These are phyloP conservation scores for Tuber melanosporum DNA, from an alignment of 495 filamentous ascomycete genomes.

Conservation along the genomic window DNA sequence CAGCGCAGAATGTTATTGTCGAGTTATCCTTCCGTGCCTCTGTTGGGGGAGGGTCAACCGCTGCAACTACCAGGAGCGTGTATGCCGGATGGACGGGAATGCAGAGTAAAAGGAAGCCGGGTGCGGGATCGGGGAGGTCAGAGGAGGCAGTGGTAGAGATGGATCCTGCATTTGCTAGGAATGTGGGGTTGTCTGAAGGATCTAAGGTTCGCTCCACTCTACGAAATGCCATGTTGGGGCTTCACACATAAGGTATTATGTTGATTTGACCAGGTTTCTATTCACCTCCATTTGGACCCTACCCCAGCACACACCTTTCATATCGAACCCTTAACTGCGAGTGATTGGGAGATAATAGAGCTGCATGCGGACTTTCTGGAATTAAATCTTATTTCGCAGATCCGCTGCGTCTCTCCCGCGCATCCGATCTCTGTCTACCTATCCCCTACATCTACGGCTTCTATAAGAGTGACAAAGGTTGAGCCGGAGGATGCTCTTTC, in stretches of 20 bases:
- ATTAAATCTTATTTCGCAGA: constrained; percentile 85
- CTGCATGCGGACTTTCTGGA: constrained; percentile 91
- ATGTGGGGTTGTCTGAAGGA: constrained; percentile 72
- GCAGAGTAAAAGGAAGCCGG: constrained; percentile 70
- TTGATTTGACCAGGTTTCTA: constrained; percentile 50
- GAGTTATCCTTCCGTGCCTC: constrained; percentile 63
- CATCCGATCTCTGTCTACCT: constrained; percentile 90
- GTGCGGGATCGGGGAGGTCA: constrained; percentile 21
- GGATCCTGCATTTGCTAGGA: constrained; percentile 79
- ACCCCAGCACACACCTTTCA: constrained; percentile 85
- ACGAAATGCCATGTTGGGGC: background rate
- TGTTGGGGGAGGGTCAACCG: constrained; percentile 62
- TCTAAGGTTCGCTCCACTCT: constrained; percentile 61
- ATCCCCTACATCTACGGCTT: constrained; percentile 90
- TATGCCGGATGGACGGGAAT: constrained; percentile 84
- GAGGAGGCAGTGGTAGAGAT: constrained; percentile 64
- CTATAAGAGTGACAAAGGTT: constrained; percentile 51
- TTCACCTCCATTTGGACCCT: constrained; percentile 77
- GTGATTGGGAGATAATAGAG: constrained; percentile 99
- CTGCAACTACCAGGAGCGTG: constrained; percentile 43
- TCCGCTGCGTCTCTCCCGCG: constrained; percentile 64
- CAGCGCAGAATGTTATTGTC: constrained; percentile 91
- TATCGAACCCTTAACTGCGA: constrained; percentile 88
- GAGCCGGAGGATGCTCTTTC: constrained; percentile 47
- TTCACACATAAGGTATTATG: background rate